phyloP scores from a whole-genome alignment of 140 eudicot species.

The Flaveria floridana region DNA sequence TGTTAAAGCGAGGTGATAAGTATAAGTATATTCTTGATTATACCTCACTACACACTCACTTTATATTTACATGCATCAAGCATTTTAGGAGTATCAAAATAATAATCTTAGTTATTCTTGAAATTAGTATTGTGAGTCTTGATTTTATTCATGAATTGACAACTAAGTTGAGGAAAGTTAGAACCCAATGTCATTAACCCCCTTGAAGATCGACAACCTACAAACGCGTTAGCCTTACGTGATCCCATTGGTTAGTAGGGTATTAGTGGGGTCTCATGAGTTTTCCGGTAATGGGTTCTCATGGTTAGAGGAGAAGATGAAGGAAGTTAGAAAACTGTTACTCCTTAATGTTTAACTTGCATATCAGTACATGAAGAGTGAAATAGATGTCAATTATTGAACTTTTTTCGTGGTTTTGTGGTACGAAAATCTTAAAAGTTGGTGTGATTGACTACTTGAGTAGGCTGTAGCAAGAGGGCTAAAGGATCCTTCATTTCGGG shows the following conservation, averaged over 20 bases:
- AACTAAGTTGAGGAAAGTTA: too few species aligned
- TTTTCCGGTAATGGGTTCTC: too few species aligned
- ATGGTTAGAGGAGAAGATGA: too few species aligned
- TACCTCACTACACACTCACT: not conserved
- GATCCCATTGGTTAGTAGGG: too few species aligned
- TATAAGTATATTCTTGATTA: not conserved
- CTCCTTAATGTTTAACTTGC: not conserved
- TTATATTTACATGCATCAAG: constrained; percentile 8
- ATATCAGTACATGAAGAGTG: not conserved
- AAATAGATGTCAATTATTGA: not conserved
- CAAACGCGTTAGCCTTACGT: too few species aligned
- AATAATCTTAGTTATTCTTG: constrained; percentile 3
- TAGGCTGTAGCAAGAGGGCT: constrained; percentile 99
- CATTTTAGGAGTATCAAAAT: not conserved
- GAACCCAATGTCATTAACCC: too few species aligned
- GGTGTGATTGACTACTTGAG: constrained; percentile 14
- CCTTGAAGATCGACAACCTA: too few species aligned
- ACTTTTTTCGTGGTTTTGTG: not conserved
- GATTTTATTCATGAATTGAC: not conserved
- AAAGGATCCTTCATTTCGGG: constrained; percentile 95
- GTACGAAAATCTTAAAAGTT: constrained; percentile 9
- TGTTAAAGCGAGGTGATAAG: not conserved
- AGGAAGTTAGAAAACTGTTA: not conserved
- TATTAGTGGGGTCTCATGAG: too few species aligned
- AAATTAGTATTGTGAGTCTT: not conserved